phyloP scores from a whole-genome alignment of 768 basidiomycete species.

The Tephrocybe sp. region DNA sequence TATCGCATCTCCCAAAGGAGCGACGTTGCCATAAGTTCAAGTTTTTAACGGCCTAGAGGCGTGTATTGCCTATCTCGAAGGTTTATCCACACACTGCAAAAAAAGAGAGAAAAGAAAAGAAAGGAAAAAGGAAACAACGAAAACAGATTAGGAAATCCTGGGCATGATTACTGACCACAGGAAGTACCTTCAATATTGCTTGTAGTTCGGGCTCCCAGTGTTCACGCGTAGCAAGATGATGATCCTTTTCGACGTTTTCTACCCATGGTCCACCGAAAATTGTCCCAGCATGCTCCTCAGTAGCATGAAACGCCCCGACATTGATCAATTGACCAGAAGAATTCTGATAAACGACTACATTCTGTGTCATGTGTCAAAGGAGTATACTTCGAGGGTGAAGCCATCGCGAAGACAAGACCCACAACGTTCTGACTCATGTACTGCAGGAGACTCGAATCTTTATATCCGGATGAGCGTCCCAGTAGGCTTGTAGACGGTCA shows the following conservation, averaged over 20 bases:
- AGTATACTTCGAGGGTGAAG: too few species aligned
- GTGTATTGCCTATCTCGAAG: constrained; percentile 43
- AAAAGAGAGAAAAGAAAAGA: too few species aligned
- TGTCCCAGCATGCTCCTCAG: constrained; percentile 29
- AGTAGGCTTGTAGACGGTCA: constrained; percentile 20
- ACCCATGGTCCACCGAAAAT: constrained; percentile 35
- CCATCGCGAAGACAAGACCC: too few species aligned
- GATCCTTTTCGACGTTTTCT: constrained; percentile 32
- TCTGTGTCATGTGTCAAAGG: constrained; percentile 14
- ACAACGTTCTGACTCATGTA: constrained; percentile 33
- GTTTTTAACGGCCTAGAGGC: constrained; percentile 33
- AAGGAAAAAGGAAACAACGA: too few species aligned
- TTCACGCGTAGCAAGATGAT: constrained; percentile 36
- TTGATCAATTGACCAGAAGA: constrained; percentile 31
- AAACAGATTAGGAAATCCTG: too few species aligned
- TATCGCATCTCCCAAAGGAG: constrained; percentile 47
- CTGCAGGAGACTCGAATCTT: constrained; percentile 23
- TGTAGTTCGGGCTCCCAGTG: constrained; percentile 47
- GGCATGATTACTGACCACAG: too few species aligned
- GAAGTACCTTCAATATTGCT: constrained; percentile 40
- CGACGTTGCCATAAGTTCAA: constrained; percentile 36
- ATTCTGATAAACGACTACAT: constrained; percentile 34
- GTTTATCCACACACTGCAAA: constrained; percentile 31
- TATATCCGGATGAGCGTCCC: constrained; percentile 22
- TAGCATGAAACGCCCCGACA: constrained; percentile 26